Percentiles rank a stretch among this genome's conserved stretches.
Evolutionary conservation across 2,329 filamentous ascomycete genomes (phyloP).

Genomic region (Trichoderma lentiforme): DNA sequence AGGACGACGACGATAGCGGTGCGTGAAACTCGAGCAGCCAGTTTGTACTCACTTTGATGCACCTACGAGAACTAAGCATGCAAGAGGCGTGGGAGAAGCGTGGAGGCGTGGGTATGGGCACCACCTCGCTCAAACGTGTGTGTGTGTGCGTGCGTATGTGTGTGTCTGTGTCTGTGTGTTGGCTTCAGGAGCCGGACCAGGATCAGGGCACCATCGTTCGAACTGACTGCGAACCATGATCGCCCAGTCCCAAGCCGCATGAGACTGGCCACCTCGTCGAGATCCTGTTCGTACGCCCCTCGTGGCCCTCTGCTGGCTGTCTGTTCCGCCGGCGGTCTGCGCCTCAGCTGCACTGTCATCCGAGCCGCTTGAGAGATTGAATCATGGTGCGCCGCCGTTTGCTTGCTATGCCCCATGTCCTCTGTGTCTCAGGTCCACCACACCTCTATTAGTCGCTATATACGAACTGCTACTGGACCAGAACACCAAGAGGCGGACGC

Average conservation of each 20-base stretch:
- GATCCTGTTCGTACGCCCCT: slow-evolving; percentile 17
- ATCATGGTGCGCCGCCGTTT: slow-evolving; percentile 17
- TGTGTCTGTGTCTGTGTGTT: slow-evolving; percentile 1
- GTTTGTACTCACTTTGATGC: not conserved
- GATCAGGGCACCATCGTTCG: slow-evolving; percentile 25
- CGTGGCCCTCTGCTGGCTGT: slow-evolving; percentile 8
- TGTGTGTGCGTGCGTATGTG: not conserved
- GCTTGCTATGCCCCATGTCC: slow-evolving; percentile 11
- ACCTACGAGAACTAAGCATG: not conserved
- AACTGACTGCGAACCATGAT: slow-evolving; percentile 27
- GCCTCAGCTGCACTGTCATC: slow-evolving; percentile 20
- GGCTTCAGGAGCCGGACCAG: slow-evolving; percentile 17
- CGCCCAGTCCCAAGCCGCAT: slow-evolving; percentile 19
- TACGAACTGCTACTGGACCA: slow-evolving; percentile 8
- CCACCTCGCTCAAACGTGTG: not conserved
- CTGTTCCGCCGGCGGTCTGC: slow-evolving; percentile 18
- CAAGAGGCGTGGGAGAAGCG: not conserved
- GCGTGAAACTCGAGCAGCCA: not conserved
- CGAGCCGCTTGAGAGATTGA: slow-evolving; percentile 18
- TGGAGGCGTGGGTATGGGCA: not conserved
- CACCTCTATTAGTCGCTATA: slow-evolving; percentile 9
- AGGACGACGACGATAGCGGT: not conserved
- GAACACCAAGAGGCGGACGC: not conserved
- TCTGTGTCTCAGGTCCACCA: slow-evolving; percentile 16
- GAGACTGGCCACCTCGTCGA: not conserved